A percentile compares a stretch with the other conserved stretches of the same genome.
These are phyloP conservation scores for Neopestalotiopsis clavispora DNA, from an alignment of 2,329 filamentous ascomycete genomes.

Conservation along the genomic window DNA sequence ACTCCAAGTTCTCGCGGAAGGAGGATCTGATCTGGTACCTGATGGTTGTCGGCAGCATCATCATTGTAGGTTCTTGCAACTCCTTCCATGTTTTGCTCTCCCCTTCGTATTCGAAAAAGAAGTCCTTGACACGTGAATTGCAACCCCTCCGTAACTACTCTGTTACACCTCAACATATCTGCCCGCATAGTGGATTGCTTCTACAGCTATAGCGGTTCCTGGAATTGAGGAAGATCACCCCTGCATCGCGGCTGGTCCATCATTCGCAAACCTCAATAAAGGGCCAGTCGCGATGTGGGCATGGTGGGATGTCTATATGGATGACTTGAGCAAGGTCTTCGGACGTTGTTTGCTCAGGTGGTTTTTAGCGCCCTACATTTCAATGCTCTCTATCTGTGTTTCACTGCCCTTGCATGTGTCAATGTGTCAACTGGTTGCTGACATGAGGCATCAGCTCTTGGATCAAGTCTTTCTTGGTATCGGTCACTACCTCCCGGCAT, in stretches of 20 bases:
- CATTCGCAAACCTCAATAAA: conserved; percentile 67
- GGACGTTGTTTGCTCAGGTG: conserved; percentile 58
- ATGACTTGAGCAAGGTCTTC: conserved; percentile 67
- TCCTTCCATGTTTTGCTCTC: conserved; percentile 21
- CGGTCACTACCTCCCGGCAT: conserved; percentile 61
- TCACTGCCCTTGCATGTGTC: conserved; percentile 24
- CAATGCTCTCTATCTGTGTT: conserved; percentile 6
- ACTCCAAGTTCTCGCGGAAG: conserved; percentile 72
- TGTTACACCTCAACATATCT: conserved; percentile 66
- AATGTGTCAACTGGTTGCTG: conserved; percentile 24
- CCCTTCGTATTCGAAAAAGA: conserved; percentile 18
- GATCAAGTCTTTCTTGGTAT: conserved; percentile 57
- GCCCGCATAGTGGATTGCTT: conserved; percentile 71
- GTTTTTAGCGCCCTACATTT: conserved; percentile 69
- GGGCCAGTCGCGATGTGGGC: conserved; percentile 70
- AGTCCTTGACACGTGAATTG: background rate
- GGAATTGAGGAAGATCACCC: conserved; percentile 82
- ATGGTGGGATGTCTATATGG: conserved; percentile 78
- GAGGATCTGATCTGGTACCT: conserved; percentile 85
- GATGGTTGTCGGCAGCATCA: conserved; percentile 71
- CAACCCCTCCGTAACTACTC: conserved; percentile 11
- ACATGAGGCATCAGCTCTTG: conserved; percentile 46
- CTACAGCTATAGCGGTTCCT: conserved; percentile 83
- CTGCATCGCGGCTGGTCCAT: conserved; percentile 63
- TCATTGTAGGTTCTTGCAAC: conserved; percentile 71